Base-by-base conservation (phyloP, 2,329 filamentous ascomycete species). In the Alternaria sp. region DNA sequence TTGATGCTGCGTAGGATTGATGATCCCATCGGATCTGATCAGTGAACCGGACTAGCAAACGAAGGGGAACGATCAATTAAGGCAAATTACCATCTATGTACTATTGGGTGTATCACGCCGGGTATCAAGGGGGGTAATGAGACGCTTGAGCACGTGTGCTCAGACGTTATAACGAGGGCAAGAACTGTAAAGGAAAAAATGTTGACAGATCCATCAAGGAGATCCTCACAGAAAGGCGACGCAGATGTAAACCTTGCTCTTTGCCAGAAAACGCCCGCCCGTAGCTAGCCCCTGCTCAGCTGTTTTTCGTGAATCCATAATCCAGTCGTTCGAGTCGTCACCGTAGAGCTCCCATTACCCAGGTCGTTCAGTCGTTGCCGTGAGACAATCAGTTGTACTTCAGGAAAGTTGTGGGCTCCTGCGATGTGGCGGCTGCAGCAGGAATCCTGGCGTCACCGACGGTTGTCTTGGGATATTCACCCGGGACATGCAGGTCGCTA, bases 401-500 rank as follows among this genome's bases (percentile, higher is more conserved):
- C 13, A 61, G 26, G 28, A 57, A 47, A 10, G 40, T 30, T 23
- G 32, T 36, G 19, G 47, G 28, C 47, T 61, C 36, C 17, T 19
- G 17, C 13, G 21, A 4, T 21, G 23, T 21, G 28, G 30, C 23
- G 6, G 19, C 32, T 40, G 21, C 28, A 25, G 28, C 44, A 19
- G 59, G 45, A 8, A 47, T 26, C 19, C 59, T 61, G 32, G 32
- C 52, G 36, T 52, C 59, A 12, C 54, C 23, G 15, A 61, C 10
- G n/a, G 46, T 53, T 19, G 40, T 58, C 15, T 56, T 75, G 0
- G 89, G 89, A 73, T 85, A 93, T 68, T 90, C 85, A 11, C 91
- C 91, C 4, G 91, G 91, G 17, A 93, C 86, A 73, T 91, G 89
- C 54, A 93, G 79, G 72, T 90, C 86, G 58, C 88, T 89, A 47